Evolutionary conservation across 306 rosid species (phyloP).

Genomic region (Vigna unguiculata): DNA sequence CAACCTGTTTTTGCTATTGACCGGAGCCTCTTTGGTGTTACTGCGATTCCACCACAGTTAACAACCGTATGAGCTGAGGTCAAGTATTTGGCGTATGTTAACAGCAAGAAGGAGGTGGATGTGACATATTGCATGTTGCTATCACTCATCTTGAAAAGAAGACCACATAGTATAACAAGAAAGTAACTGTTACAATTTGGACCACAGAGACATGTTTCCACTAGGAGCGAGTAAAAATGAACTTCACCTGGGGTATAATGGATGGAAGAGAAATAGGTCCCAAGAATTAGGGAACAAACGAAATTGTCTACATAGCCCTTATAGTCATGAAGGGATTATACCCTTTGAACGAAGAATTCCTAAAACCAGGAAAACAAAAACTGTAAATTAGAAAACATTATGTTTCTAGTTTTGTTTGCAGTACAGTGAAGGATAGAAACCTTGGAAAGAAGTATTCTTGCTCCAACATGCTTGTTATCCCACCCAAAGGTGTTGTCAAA

Average conservation of each 20-base stretch:
- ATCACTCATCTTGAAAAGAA: slow-evolving; percentile 88
- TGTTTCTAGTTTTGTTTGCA: neutral
- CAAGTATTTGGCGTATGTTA: slow-evolving; percentile 91
- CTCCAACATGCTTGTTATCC: slow-evolving; percentile 99
- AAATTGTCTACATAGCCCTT: slow-evolving; percentile 90
- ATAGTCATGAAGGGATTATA: slow-evolving; percentile 84
- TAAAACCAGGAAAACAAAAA: slow-evolving; percentile 36
- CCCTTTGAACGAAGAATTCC: slow-evolving; percentile 85
- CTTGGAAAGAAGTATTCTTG: slow-evolving; percentile 95
- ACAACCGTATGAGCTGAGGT: slow-evolving; percentile 71
- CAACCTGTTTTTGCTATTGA: slow-evolving; percentile 86
- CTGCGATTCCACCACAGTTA: slow-evolving; percentile 69
- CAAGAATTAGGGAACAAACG: slow-evolving; percentile 86
- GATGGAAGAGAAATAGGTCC: slow-evolving; percentile 78
- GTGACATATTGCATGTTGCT: slow-evolving; percentile 97
- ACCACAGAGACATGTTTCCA: slow-evolving; percentile 47
- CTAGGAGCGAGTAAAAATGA: neutral
- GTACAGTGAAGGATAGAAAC: slow-evolving; percentile 43
- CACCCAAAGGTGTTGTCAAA: slow-evolving; percentile 91
- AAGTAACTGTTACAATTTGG: slow-evolving; percentile 59
- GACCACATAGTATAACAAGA: slow-evolving; percentile 68
- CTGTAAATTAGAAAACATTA: neutral
- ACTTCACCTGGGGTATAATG: slow-evolving; percentile 87
- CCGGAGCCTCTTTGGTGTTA: slow-evolving; percentile 73
- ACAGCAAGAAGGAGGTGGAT: slow-evolving; percentile 83